phyloP scores from a whole-genome alignment of 2,329 filamentous ascomycete species.

The Dendryphion nanum region DNA sequence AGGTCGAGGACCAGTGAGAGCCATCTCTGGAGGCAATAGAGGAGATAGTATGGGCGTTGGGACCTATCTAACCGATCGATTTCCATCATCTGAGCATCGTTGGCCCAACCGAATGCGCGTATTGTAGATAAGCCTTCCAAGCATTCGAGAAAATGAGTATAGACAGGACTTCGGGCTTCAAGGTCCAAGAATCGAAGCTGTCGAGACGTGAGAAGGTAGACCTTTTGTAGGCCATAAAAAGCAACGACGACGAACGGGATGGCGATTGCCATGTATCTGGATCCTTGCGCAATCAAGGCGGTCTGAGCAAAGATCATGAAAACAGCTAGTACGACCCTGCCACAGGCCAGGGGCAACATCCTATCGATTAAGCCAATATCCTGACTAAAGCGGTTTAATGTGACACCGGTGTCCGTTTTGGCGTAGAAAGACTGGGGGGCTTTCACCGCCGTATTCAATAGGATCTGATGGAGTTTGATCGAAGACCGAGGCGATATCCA shows the following conservation, averaged over 20 bases:
- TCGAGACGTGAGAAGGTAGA: conserved; percentile 46
- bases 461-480: conserved; percentile 43
- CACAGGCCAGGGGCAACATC: conserved; percentile 26
- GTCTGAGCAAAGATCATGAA: conserved; percentile 6
- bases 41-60: conserved; percentile 40
- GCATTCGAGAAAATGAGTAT: conserved; percentile 50
- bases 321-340: not conserved
- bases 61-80: conserved; percentile 25
- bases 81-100: not conserved
- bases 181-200: conserved; percentile 52
- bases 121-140: conserved; percentile 48
- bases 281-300: conserved; percentile 7
- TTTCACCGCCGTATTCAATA: conserved; percentile 45
- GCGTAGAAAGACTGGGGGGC: conserved; percentile 13
- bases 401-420: not conserved
- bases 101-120: conserved; percentile 47
- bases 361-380: conserved; percentile 45
- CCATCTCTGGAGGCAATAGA: conserved; percentile 42
- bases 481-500: conserved; percentile 50
- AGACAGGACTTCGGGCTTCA: conserved; percentile 47
- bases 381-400: conserved; percentile 41
- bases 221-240: conserved; percentile 46
- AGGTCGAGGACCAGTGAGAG: conserved; percentile 32
- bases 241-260: conserved; percentile 41
- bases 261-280: conserved; percentile 14